Conservation (phyloP, 495 filamentous ascomycete species). For the Xanthoparmelia taractica region DNA sequence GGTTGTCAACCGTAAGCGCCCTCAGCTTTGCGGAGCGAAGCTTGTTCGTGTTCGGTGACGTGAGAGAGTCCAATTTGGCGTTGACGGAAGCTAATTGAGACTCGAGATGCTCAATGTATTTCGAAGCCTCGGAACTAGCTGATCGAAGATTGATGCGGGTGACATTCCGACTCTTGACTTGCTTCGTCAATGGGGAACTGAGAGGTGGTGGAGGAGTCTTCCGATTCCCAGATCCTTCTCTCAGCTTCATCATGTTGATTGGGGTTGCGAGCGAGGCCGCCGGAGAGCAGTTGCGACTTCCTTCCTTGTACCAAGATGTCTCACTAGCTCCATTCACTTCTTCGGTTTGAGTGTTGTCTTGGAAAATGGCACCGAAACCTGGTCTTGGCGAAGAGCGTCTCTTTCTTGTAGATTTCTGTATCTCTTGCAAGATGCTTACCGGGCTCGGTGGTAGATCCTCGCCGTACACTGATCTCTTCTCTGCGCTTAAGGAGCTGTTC, state of each 20-base stretch:
- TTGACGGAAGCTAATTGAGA: constrained; percentile 36
- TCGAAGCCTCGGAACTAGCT: constrained; percentile 28
- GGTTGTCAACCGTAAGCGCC: constrained; percentile 30
- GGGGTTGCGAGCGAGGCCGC: constrained; percentile 1
- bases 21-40: constrained; percentile 35
- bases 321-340: constrained; percentile 10
- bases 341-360: constrained; percentile 18
- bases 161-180: constrained; percentile 15
- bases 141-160: constrained; percentile 20
- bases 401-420: constrained; percentile 27
- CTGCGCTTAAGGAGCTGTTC: constrained; percentile 12
- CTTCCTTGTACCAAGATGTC: constrained; percentile 23
- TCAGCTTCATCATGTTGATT: constrained; percentile 19
- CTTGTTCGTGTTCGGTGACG: constrained; percentile 31
- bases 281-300: constrained; percentile 22
- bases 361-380: constrained; percentile 23
- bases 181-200: constrained; percentile 23
- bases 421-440: constrained; percentile 30
- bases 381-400: constrained; percentile 20
- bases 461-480: constrained; percentile 17
- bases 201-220: constrained; percentile 24
- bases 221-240: constrained; percentile 23
- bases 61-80: constrained; percentile 34
- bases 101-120: constrained; percentile 47
- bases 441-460: constrained; percentile 22